Evolutionary conservation across 139 green algal species (phyloP).

Genomic region (Tetraselmis chui): DNA sequence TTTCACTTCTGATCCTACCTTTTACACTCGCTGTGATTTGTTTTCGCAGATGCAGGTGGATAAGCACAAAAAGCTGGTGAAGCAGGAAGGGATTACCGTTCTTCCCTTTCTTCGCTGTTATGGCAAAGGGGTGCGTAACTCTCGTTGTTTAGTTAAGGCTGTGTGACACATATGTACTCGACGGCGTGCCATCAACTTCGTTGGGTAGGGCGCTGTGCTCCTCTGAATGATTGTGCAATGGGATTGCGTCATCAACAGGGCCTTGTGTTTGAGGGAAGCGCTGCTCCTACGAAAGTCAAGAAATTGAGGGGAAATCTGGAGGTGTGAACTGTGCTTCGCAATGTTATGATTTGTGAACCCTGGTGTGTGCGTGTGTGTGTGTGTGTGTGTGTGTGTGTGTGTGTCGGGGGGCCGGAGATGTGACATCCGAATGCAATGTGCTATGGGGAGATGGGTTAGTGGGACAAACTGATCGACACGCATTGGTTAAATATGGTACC

Average conservation of each 20-base stretch:
- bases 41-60: neutral
- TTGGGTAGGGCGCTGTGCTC: too few species aligned
- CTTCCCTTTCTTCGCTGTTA: neutral
- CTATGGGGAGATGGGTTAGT: neutral
- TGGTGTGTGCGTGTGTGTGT: too few species aligned
- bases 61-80: neutral
- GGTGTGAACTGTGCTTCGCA: neutral
- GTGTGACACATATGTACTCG: too few species aligned
- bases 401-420: too few species aligned
- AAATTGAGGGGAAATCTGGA: neutral
- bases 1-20: too few species aligned
- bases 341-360: too few species aligned
- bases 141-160: too few species aligned
- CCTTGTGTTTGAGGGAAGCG: neutral
- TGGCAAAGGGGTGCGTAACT: neutral
- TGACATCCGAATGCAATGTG: neutral
- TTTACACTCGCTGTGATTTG: neutral
- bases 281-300: neutral
- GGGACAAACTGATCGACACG: too few species aligned
- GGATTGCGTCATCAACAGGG: neutral
- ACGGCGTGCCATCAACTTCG: too few species aligned
- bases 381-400: too few species aligned
- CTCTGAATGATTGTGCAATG: neutral
- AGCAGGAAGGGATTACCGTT: neutral
- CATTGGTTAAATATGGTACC: too few species aligned